Percentiles rank a stretch among this genome's conserved stretches.
phyloP scores from a whole-genome alignment of 441 rosid species.

The Gossypium schwendimanii region DNA sequence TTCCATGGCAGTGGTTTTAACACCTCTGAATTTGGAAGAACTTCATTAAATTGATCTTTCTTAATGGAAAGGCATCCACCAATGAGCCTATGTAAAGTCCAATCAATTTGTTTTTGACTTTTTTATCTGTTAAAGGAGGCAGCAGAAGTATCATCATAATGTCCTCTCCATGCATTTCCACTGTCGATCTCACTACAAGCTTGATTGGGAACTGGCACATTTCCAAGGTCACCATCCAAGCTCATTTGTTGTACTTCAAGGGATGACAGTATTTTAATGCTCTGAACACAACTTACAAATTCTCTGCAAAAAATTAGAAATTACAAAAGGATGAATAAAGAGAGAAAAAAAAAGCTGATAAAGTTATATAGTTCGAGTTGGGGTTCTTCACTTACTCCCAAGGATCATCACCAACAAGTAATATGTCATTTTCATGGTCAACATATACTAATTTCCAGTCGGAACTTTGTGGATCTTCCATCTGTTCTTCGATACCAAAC shows the following conservation, averaged over 20 bases:
- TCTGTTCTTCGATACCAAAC: conserved; percentile 91
- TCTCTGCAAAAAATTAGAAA: conserved; percentile 45
- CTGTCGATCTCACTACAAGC: conserved; percentile 84
- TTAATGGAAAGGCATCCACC: background rate
- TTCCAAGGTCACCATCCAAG: conserved; percentile 82
- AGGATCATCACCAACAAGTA: conserved; percentile 95
- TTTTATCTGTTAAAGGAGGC: conserved; percentile 71
- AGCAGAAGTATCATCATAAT: conserved; percentile 73
- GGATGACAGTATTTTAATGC: conserved; percentile 91
- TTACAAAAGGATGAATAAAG: background rate
- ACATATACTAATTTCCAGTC: conserved; percentile 92
- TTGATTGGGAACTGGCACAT: conserved; percentile 58
- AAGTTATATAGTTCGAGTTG: background rate
- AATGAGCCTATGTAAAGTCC: background rate
- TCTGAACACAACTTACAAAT: conserved; percentile 82
- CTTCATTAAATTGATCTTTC: background rate
- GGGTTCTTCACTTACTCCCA: conserved; percentile 75
- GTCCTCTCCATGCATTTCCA: conserved; percentile 84
- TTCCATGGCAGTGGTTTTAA: background rate
- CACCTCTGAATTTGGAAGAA: background rate
- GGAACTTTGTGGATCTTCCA: conserved; percentile 81
- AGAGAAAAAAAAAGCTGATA: background rate
- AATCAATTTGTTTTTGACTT: background rate
- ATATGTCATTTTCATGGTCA: conserved; percentile 85
- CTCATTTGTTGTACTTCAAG: conserved; percentile 96